Base-by-base conservation (phyloP, 2,329 filamentous ascomycete genomes). In the Phialocephala subalpina region DNA sequence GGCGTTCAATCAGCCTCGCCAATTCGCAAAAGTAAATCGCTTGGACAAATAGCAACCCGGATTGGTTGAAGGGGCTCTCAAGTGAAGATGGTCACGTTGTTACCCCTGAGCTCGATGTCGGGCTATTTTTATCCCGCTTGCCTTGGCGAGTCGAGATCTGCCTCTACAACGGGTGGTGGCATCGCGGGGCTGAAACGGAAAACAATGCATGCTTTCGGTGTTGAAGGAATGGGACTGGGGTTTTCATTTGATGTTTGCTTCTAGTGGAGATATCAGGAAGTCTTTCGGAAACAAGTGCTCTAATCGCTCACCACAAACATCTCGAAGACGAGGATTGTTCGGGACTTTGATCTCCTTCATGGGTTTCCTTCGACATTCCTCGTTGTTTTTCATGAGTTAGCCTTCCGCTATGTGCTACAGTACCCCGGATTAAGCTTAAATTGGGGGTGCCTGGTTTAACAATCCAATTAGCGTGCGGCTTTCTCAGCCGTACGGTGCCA, bases 1-100 rank as follows among this genome's bases (percentile, higher is more conserved):
- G 52, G 47, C 57, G 18, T 20, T 29, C 16, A 65, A 56, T 65
- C 63, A 65, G 57, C 63, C 63, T 65, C 60, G 63, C 33, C 29
- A 57, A 29, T 22, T 33, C 25, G 16, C 47, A 52, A 18, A 52
- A 27, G 22, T 12, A 52, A 52, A 12, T 25, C 49, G 45, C 20
- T 22, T 25, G 22, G 20, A n/a, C 49, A 29, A 53, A 8, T 33
- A 16, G 18, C 18, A 29, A 3, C 14, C 14, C 29, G 49, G 11
- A 53, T 33, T 20, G 45, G 45, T 18, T 49, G 45, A 49, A 49
- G 45, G 18, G 14, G 9, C 49, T 4, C 14, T 29, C 25, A 33
- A 29, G 14, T 53, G 22, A n/a, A 29, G 11, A 16, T 18, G 11
- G 22, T 52, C 49, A 14, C 27, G 11, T 18, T 25, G 18, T 25